These are phyloP conservation scores for Penicillium salamii DNA, from an alignment of 495 filamentous ascomycete species.

Conservation along the genomic window DNA sequence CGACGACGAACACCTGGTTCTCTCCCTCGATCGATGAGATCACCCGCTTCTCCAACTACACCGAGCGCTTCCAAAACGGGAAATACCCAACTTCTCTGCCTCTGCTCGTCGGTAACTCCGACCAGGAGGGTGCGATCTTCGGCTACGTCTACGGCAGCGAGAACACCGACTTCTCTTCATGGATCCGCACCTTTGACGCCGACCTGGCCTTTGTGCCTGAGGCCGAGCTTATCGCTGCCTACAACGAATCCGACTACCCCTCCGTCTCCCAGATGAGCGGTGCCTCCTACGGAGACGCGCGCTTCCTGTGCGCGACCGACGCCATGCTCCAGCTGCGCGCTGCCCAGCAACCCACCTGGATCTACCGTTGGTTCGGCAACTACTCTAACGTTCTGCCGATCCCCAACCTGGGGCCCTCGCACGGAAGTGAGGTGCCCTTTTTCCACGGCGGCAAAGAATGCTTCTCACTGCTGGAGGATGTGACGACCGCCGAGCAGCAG, in stretches of 20 bases:
- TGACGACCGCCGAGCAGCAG: conserved; percentile 19
- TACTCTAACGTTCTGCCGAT: conserved; percentile 22
- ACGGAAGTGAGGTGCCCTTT: conserved; percentile 28
- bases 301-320: conserved; percentile 25
- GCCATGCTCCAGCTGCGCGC: conserved; percentile 21
- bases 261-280: conserved; percentile 26
- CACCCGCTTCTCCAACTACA: conserved; percentile 25
- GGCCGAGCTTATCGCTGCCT: conserved; percentile 16
- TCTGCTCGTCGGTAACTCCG: conserved; percentile 27
- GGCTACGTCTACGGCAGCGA: conserved; percentile 20
- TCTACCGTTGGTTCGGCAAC: conserved; percentile 28
- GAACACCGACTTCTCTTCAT: conserved; percentile 23
- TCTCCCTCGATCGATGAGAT: conserved; percentile 20
- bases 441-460: conserved; percentile 30
- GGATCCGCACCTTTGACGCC: conserved; percentile 26
- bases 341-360: conserved; percentile 20
- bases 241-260: conserved; percentile 18
- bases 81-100: conserved; percentile 21
- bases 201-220: conserved; percentile 20
- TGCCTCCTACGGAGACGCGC: conserved; percentile 26
- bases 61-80: conserved; percentile 17
- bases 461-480: conserved; percentile 15
- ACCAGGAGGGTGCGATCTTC: conserved; percentile 24
- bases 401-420: conserved; percentile 16
- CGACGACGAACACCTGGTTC: conserved; percentile 29